These are phyloP conservation scores for Knufia petricola DNA, from an alignment of 2,329 filamentous ascomycete genomes.

Conservation along the genomic window DNA sequence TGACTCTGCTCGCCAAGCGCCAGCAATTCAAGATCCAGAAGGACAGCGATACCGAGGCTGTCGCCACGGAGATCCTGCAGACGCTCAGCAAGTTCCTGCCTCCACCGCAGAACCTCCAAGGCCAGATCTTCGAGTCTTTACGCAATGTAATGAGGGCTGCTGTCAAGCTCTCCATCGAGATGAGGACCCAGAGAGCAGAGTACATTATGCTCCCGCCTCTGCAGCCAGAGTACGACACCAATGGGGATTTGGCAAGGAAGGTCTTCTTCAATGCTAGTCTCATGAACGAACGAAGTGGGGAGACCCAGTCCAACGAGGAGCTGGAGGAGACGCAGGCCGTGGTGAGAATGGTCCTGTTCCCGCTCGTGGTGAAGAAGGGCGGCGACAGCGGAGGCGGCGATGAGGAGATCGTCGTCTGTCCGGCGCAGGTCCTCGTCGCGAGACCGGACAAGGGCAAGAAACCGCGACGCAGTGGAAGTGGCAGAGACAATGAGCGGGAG, in stretches of 20 bases:
- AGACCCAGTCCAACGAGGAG: slow-evolving; percentile 63
- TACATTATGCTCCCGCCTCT: slow-evolving; percentile 97
- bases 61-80: slow-evolving; percentile 83
- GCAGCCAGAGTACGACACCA: slow-evolving; percentile 87
- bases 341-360: slow-evolving; percentile 89
- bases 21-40: slow-evolving; percentile 73
- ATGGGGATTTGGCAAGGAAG: slow-evolving; percentile 78
- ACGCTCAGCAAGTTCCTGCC: slow-evolving; percentile 77
- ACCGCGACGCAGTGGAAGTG: slow-evolving; percentile 30
- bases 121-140: slow-evolving; percentile 72
- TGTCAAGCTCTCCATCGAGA: slow-evolving; percentile 85
- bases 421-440: slow-evolving; percentile 83
- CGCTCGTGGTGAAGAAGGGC: slow-evolving; percentile 90
- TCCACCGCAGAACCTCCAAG: slow-evolving; percentile 69
- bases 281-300: slow-evolving; percentile 85
- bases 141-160: slow-evolving; percentile 81
- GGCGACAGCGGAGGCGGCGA: slow-evolving; percentile 80
- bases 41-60: slow-evolving; percentile 83
- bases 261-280: slow-evolving; percentile 85
- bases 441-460: slow-evolving; percentile 34
- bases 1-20: slow-evolving; percentile 76
- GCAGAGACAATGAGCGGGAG: slow-evolving; percentile 35
- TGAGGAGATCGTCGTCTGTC: slow-evolving; percentile 90
- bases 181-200: slow-evolving; percentile 92
- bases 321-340: slow-evolving; percentile 66